Base-by-base conservation (phyloP, 192 early-diverging fungal species). In the Podila epigama region DNA sequence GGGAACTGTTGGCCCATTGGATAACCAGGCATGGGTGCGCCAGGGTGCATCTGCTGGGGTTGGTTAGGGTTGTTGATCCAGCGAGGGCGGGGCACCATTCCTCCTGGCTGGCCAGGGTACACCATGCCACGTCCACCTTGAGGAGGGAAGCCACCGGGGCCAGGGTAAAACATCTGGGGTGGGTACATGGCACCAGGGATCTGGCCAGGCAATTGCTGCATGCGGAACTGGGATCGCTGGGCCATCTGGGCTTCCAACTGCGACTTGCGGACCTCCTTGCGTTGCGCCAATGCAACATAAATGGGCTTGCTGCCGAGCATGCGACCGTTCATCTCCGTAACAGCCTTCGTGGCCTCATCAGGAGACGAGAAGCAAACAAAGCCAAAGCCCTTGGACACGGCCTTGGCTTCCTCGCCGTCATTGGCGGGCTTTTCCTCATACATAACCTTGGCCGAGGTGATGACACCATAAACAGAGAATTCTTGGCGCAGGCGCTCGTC, bases 331-430 rank as follows among this genome's bases (percentile, higher is more conserved):
- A 98, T 98, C 84, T 98, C 97, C 58, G 94, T 90, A 28, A 96
- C 95, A 60, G 97, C 97, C 89, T 95, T 96, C 79, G 90, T 96
- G 35, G 97, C 96, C 84, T 99, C 97, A 69, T 97, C 96, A 52
- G 97, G 95, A 48, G 93, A 89, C 8, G 94, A 93, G 88, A 96
- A 99, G 87, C 97, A 99, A 20, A 99, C 97, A 79, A 99, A 99
- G 16, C 97, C 97, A 68, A 99, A 99, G 27, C 96, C 96, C 77
- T 94, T 92, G 75, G 94, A 94, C 35, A 70, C 72, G 39, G 82
- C 84, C 81, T 88, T 90, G 39, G 54, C 68, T 20, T 34, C 60
- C 22, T 60, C 68, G 18, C 18, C 32, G 4, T 57, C 66, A 29
- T 40, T 52, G 44, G 44, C 44, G 18, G 37, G 18, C 68, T 62